Base-by-base conservation (phyloP, 2,329 filamentous ascomycete species). In the Talaromyces piceae region DNA sequence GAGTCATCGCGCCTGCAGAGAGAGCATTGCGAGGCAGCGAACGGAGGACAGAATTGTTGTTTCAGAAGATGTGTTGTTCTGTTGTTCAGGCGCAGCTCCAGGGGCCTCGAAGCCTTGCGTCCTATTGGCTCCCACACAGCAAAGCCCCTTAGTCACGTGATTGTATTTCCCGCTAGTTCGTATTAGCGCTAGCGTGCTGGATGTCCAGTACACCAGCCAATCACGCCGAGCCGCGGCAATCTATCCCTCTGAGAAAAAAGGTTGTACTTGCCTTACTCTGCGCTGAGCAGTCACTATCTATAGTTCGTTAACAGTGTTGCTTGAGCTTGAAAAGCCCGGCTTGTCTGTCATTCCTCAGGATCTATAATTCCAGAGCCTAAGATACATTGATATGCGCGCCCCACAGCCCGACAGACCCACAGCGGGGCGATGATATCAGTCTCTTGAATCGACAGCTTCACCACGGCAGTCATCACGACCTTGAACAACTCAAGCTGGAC, bases 1-100 rank as follows among this genome's bases (percentile, higher is more conserved):
- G 61, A 61, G 71, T 72, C 58, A 65, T 68, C 57, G 64, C 68
- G 26, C 27, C 46, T 28, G 25, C 18, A 57, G 52, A 59, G 54
- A 48, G 59, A 58, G 61, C 68, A 70, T 61, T 47, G 46, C 46
- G 44, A 37, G 33, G 33, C 33, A 18, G n/a, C n/a, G n/a, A n/a
- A n/a, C n/a, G n/a, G n/a, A 37, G 16, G 33, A 37, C 16, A 9
- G 7, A 8, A 11, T 7, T 20, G 44, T 20, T 44, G 41, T 16
- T 27, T 16, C 18, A 8, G 8, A 23, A 25, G 28, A 11, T n/a
- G n/a, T n/a, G 26, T 31, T 47, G 45, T 25, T 33, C 18, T 13
- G 28, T 18, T 23, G 45, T n/a, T n/a, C n/a, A 45, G 43, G 27
- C 45, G 28, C n/a, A 37, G 16, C 45, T 25, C 25, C 13, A 47